Evolutionary conservation across 2,329 filamentous ascomycete genomes (phyloP).

Genomic region (Penicillium sp.): DNA sequence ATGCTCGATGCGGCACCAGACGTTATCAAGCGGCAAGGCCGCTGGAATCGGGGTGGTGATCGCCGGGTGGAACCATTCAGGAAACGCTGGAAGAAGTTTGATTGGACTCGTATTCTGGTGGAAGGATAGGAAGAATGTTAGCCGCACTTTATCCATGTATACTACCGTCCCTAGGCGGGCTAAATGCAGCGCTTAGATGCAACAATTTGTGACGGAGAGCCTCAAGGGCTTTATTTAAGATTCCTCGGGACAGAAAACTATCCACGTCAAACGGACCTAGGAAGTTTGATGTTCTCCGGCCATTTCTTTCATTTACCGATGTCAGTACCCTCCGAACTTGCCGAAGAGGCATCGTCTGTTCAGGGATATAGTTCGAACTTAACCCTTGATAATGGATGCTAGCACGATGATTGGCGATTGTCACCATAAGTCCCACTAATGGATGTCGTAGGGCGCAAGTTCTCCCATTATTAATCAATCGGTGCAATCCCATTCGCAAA

Average conservation of each 20-base stretch:
- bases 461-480: neutral
- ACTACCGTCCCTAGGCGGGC: neutral
- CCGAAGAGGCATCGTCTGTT: neutral
- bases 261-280: too few relatives aligned
- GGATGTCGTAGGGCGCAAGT: neutral
- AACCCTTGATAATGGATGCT: neutral
- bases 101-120: slow-evolving; percentile 71
- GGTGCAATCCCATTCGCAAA: slow-evolving; percentile 1
- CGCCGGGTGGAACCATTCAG: slow-evolving; percentile 71
- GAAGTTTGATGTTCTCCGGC: neutral
- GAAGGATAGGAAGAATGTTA: slow-evolving; percentile 37
- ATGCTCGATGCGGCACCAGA: slow-evolving; percentile 83
- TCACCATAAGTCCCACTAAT: neutral
- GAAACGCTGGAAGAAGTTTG: slow-evolving; percentile 86
- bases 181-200: neutral
- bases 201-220: neutral
- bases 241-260: neutral
- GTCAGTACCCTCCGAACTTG: neutral
- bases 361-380: neutral
- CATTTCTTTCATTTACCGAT: neutral
- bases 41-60: slow-evolving; percentile 70
- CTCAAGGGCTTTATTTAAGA: neutral
- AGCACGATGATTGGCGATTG: neutral
- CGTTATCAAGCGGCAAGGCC: slow-evolving; percentile 83
- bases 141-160: neutral